Evolutionary conservation across 116 monocot species (phyloP), one percentile per base, ranked within the genome.

Genomic region (Thalassia testudinum): DNA sequence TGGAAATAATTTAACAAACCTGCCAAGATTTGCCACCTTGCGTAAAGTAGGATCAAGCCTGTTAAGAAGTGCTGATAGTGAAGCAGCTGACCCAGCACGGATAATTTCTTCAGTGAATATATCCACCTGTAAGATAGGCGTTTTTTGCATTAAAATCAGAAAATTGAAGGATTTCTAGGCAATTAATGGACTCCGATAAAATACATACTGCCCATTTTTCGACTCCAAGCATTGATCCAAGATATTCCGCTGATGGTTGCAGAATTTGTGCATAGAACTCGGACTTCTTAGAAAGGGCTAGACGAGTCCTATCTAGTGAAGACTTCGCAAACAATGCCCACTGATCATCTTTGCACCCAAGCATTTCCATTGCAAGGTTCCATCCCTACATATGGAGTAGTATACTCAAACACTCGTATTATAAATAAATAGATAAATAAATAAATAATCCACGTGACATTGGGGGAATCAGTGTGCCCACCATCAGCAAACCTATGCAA

Each of bases 21-120:
- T 95, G 63, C 95, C 95, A 37, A 95, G 76, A 68, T 95, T 47
- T 64, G 95, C 95, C 64, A 74, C 67, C 57, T 74, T 79, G 19
- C 95, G 73, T 43, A 95, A 74, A 72, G 81, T 69, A 52, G 95
- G 95, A 65, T 88, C 95, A 60, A 95, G 81, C 55, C 82, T 72
- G 62, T 95, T 88, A 48, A 95, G 76, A 62, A 95, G 82, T 50
- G 58, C 38, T 21, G 95, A 95, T 55, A 95, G 72, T 27, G 89
- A 81, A 68, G 82, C 89, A 72, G 95, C 95, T 24, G 95, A 88
- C 42, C 95, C 95, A 67, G 73, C 72, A 66, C 95, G 95, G 45
- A 95, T 95, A 47, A 95, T 70, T 79, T 95, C 95, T 75, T 95
- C 95, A 24, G 88, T 95, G 69, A 95, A 95, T 67, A 88, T 74